Evolutionary conservation across 176 grass and related monocot genomes (phyloP), one percentile per base, ranked within the genome.

Genomic region (Melocanna baccifera): DNA sequence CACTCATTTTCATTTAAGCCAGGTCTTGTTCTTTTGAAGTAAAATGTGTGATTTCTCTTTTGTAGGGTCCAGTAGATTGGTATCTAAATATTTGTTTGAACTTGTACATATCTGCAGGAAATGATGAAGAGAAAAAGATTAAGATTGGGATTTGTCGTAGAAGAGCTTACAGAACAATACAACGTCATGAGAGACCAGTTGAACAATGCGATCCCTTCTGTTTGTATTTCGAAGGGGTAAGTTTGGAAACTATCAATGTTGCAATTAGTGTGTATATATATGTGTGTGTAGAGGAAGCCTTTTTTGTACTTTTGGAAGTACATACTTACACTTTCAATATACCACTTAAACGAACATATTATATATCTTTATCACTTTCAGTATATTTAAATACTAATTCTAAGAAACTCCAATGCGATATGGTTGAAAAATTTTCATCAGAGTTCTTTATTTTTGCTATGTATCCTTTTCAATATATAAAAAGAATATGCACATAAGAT

Each of bases 1-100:
- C 69, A 88, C 82, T 30, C 93, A 98, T 93, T 98, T 98, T 85
- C 93, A 98, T 87, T 69, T 97, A 88, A 92, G 73, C 85, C 72
- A 94, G 94, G 94, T 92, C 28, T 62, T 59, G 12, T 50, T 70
- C 34, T 72, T 86, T 71, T 70, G 37, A 37, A 47, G 45, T 77
- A 77, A 86, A 82, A 84, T 66, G 56, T 1, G 11, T 13, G 30
- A 43, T 70, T 57, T 71, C 45, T 67, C 6, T 66, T 84, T 78
- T 80, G 47, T 58, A 29, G 41, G 32, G 29, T 7, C 13, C 57
- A 62, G 69, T 59, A 59, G 37, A 18, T 42, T 57, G 41, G 18
- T 42, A 66, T 74, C 37, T 78, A 40, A 25, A 53, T 82, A 73
- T 83, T 28, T 74, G 5, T 85, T 77, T 56, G 50, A 58, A 75